phyloP scores from a whole-genome alignment of 345 rosid species.

The Boechera divaricarpa region DNA sequence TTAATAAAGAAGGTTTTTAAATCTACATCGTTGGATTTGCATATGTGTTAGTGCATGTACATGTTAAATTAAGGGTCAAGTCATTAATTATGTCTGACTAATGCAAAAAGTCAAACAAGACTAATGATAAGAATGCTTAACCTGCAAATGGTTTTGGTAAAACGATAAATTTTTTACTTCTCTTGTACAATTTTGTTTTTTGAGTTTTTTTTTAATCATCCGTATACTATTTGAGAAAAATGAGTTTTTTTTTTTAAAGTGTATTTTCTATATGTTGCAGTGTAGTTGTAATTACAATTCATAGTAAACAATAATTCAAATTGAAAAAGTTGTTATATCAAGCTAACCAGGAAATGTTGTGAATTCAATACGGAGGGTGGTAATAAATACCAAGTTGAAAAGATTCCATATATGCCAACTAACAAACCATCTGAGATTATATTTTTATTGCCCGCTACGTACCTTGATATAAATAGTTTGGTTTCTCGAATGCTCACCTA shows the following conservation, averaged over 20 bases:
- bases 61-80: conserved; percentile 25
- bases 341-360: not conserved
- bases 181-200: not conserved
- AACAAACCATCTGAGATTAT: conserved; percentile 30
- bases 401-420: conserved; percentile 38
- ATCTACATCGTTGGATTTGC: conserved; percentile 31
- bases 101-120: conserved; percentile 34
- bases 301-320: not conserved
- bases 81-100: conserved; percentile 37
- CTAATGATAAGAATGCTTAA: not conserved
- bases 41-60: conserved; percentile 40
- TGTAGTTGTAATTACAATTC: conserved; percentile 3
- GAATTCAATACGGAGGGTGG: conserved; percentile 21
- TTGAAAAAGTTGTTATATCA: conserved; percentile 1
- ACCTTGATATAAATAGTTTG: conserved; percentile 6
- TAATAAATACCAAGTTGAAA: conserved; percentile 32
- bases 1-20: not conserved
- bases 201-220: not conserved
- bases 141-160: conserved; percentile 2
- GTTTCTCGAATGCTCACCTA: not conserved
- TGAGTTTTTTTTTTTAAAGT: not conserved
- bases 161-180: not conserved
- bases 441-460: not conserved
- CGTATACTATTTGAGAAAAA: not conserved
- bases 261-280: not conserved